Evolutionary conservation across 139 green algal genomes (phyloP).

Genomic region (Gonium pectorale): DNA sequence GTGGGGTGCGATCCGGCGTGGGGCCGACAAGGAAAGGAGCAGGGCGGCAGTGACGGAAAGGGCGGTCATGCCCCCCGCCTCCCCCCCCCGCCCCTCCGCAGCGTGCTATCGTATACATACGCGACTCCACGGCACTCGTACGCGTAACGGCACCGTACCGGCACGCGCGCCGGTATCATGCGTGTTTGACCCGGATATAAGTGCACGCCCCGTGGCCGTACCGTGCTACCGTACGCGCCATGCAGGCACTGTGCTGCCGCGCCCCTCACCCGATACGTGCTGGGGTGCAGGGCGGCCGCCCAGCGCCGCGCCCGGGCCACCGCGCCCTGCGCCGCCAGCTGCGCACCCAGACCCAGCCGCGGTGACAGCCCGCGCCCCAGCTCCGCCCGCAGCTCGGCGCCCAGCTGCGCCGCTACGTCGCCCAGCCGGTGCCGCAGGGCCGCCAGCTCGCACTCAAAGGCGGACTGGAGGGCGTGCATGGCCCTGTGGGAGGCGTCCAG

Average conservation of each 20-base stretch:
- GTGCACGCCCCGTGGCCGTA: too few relatives aligned
- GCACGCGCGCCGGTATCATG: too few relatives aligned
- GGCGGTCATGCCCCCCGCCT: neutral
- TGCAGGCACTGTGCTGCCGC: neutral
- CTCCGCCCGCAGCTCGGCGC: neutral
- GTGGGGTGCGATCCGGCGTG: too few relatives aligned
- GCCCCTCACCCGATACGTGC: neutral
- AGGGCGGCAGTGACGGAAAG: neutral
- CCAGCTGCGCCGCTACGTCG: neutral
- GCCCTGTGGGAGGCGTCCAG: neutral
- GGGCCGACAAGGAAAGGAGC: too few relatives aligned
- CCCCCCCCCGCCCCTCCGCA: neutral
- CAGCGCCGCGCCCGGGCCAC: neutral
- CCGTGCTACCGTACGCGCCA: too few relatives aligned
- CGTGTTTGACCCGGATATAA: too few relatives aligned
- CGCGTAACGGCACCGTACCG: too few relatives aligned
- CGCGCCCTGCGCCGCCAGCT: neutral
- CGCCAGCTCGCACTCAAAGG: neutral
- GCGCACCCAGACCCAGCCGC: neutral
- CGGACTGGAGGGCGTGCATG: neutral
- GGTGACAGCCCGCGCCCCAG: neutral
- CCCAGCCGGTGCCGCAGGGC: neutral
- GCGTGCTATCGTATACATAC: too few relatives aligned
- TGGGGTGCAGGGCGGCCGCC: neutral
- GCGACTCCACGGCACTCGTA: too few relatives aligned